Evolutionary conservation across 345 rosid genomes (phyloP), one percentile per base, ranked within the genome.

Genomic region (Noccaea caerulescens): DNA sequence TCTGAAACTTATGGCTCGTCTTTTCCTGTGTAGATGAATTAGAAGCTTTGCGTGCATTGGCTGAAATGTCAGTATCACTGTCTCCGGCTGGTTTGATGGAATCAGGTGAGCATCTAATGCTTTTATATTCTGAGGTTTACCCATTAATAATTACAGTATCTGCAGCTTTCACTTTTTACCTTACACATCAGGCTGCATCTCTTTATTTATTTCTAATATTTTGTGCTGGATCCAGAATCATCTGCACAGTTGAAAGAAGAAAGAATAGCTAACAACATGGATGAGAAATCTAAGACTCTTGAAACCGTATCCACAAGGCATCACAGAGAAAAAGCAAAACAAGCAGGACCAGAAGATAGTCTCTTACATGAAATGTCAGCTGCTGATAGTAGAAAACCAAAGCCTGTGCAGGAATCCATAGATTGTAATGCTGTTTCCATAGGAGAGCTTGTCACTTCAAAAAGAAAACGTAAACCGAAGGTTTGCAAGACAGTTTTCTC

Each of bases 41-140:
- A 7, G 84, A 85, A 75, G 98, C 91, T 52, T 80, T 93, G 44
- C 77, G 85, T 55, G 79, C 88, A 44, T 77, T 90, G 83, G 85
- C 87, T 55, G 86, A 83, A 72, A 57, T 95, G 77, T 88, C 89
- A 34, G 71, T 62, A 49, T 72, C 70, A 80, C 67, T 69, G 80
- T 66, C 76, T 72, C 80, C 76, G 27, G 80, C 63, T 60, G 78
- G 88, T 49, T 55, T 79, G 60, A 69, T 84, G 77, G 91, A 85
- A 68, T 87, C 96, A 63, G 98, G 95, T 86, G 57, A 54, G 80
- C 68, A 23, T 62, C 45, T 0, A 64, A 33, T 70, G 71, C 25
- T 49, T 69, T 39, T 50, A 55, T 23, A 36, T 6, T 44, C 4
- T 44, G 63, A 37, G 43, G 18, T 34, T 9, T 8, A 33, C 23